phyloP scores from a whole-genome alignment of 805 yeast genomes.

The Candida stauntonica region DNA sequence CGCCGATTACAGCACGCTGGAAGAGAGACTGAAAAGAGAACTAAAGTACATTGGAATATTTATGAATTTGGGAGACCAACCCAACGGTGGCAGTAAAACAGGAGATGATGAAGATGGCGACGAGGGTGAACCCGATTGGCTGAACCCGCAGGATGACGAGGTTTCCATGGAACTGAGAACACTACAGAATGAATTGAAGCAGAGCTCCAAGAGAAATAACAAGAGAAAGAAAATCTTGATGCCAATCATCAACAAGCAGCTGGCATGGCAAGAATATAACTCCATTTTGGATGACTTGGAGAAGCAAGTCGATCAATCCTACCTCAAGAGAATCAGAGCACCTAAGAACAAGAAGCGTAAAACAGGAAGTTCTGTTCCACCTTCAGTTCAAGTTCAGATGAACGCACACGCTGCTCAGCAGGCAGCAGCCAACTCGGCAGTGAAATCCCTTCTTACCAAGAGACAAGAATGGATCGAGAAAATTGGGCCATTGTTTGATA shows the following conservation, averaged over 20 bases:
- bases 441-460: slow-evolving; percentile 78
- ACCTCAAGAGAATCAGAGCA: slow-evolving; percentile 73
- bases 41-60: slow-evolving; percentile 86
- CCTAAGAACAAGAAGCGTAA: slow-evolving; percentile 47
- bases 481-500: slow-evolving; percentile 78
- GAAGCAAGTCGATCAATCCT: slow-evolving; percentile 95
- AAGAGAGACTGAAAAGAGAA: slow-evolving; percentile 84
- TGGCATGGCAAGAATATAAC: slow-evolving; percentile 92
- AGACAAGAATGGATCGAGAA: slow-evolving; percentile 83
- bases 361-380: slow-evolving; percentile 24
- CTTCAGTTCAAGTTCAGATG: slow-evolving; percentile 28
- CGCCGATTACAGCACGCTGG: slow-evolving; percentile 74
- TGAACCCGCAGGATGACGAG: slow-evolving; percentile 88
- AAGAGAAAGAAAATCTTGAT: slow-evolving; percentile 59
- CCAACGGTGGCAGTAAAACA: slow-evolving; percentile 9
- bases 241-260: slow-evolving; percentile 77
- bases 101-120: slow-evolving; percentile 25
- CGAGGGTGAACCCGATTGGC: slow-evolving; percentile 56
- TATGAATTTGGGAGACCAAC: slow-evolving; percentile 43
- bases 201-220: slow-evolving; percentile 58
- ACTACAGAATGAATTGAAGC: slow-evolving; percentile 64
- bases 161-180: slow-evolving; percentile 76
- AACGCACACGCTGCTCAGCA: slow-evolving; percentile 44
- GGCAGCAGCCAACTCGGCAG: slow-evolving; percentile 72
- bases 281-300: slow-evolving; percentile 90